Evolutionary conservation across 179 eudicot genomes (phyloP), one percentile per base, ranked within the genome.

Genomic region (Beta macrorhiza): DNA sequence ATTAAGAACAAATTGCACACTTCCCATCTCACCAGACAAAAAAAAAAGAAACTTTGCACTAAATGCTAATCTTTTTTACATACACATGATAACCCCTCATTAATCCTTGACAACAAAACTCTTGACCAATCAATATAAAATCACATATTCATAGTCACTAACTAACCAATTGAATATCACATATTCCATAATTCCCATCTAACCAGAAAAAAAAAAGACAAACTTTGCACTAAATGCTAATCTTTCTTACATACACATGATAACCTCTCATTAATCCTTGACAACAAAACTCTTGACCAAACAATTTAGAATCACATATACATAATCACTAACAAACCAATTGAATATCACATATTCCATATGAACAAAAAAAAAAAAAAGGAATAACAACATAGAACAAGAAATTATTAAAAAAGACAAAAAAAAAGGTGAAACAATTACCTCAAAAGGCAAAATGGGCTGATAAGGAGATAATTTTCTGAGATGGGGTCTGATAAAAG

Each of bases 371-470:
- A 2, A 0, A 4, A 37, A 14, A 7, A 65, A 72, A 22, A 7
- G 20, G 49, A 49, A 5, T 15, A 56, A 19, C 64, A n/a, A 70
- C 14, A 53, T 19, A 45, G 68, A 69, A 12, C 65, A 62, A 65
- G 3, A 15, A 47, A 67, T 32, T 47, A 25, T 49, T 49, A 59
- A 45, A 63, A 45, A 58, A 29, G 5, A 14, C 75, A 16, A 32
- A 16, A 55, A 44, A 29, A 29, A 72, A 2, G 51, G 0, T 44
- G 44, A 76, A 49, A 5, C 22, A 16, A 70, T 47, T 78, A 91
- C 98, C 96, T 96, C 99, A 86, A 96, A 96, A 22, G 98, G 99
- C 85, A 96, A 91, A 88, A 94, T 94, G 80, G 98, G 97, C 67
- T 96, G 99, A 76, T 96, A 96, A 12, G 99, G 94, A 52, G 97